Evolutionary conservation across 129 eudicot species (phyloP), one percentile per base, ranked within the genome.

Genomic region (Flaveria ramosissima): DNA sequence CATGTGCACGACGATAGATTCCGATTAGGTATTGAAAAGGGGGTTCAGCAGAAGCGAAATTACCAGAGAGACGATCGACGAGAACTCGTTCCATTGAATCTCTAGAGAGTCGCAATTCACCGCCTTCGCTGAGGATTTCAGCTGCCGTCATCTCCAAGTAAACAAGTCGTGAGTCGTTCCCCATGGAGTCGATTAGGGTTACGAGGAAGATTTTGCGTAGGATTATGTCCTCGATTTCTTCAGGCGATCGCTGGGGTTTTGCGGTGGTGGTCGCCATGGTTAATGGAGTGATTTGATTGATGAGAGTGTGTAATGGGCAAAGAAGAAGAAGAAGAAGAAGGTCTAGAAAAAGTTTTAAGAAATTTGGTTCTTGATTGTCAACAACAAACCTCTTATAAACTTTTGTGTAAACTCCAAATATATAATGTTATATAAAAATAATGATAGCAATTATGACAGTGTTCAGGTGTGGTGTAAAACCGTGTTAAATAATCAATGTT

Each of bases 101-200:
- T 47, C 88, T 68, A 23, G 87, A 87, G 1, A 94, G 73, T 27
- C 46, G 79, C 77, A 94, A 71, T 47, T 94, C 93, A 61, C 81
- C 81, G 9, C 96, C 96, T 82, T 94, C 98, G 78, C 93, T 87
- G 24, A 94, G 42, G 61, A 94, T 84, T 80, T 94, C 97, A 6
- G 98, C 98, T 30, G 98, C 97, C 39, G 98, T 82, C 88, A 89
- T 77, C 83, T 94, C 97, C 63, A 94, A 86, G 80, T 91, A 94
- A 59, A 89, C 96, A 9, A 91, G 48, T 39, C 93, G 70, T 4
- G 89, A 30, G 81, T 91, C 97, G 51, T 77, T 87, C 24, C 83
- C 85, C 96, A 91, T 91, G 13, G 97, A 87, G 82, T 94, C 97
- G 19, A 74, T 21, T 11, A 94, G 87, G 50, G 92, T 79, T 1